These are phyloP conservation scores for Fusarium pseudoanthophilum DNA, from an alignment of 2,329 filamentous ascomycete species.

Conservation along the genomic window DNA sequence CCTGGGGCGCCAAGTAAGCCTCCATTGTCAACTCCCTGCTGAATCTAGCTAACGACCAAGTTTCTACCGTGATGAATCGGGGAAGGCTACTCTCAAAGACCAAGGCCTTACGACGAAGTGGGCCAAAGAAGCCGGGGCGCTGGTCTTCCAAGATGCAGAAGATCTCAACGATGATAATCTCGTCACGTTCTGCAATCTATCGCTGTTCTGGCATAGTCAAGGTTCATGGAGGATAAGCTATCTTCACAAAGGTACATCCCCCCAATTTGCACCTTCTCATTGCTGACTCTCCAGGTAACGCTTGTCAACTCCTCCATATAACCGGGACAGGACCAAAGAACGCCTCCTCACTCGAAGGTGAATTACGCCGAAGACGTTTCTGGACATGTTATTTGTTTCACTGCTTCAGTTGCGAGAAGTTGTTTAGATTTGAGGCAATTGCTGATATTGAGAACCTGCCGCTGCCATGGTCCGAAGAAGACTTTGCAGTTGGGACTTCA, in stretches of 20 bases:
- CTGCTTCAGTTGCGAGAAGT: background rate
- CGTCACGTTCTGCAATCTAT: constrained; percentile 28
- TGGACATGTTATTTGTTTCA: constrained; percentile 9
- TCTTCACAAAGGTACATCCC: constrained; percentile 21
- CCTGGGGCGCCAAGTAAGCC: constrained; percentile 37
- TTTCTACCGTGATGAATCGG: constrained; percentile 17
- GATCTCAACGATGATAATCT: constrained; percentile 27
- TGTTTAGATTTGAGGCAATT: background rate
- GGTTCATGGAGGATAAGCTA: constrained; percentile 37
- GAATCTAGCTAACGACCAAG: background rate
- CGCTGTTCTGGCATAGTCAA: constrained; percentile 39
- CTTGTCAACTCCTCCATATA: constrained; percentile 28
- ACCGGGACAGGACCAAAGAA: background rate
- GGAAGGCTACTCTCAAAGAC: background rate
- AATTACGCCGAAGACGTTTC: accelerated
- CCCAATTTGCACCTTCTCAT: accelerated
- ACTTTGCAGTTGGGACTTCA: accelerated
- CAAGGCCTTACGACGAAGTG: constrained; percentile 9
- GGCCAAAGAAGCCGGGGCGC: constrained; percentile 23
- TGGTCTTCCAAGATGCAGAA: constrained; percentile 25
- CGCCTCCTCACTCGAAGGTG: background rate
- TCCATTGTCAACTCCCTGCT: accelerated
- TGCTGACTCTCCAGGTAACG: constrained; percentile 11
- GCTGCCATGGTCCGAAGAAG: background rate
- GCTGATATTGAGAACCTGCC: background rate